Conservation (phyloP, 2,329 filamentous ascomycete genomes). For the Aspergillus fructus region DNA sequence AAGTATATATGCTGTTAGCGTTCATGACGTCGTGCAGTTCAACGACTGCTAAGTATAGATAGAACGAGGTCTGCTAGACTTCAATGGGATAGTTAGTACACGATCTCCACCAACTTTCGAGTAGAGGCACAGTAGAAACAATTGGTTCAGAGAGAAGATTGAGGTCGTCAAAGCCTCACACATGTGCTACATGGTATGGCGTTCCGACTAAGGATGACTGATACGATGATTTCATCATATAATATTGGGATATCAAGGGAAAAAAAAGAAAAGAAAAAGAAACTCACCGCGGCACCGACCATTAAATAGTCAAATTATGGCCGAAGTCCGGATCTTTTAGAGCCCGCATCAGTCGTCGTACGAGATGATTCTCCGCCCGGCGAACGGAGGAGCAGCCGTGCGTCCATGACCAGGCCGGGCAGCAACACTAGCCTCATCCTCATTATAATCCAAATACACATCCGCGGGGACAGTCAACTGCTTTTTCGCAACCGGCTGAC, state of each 20-base stretch:
- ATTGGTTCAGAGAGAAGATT: conserved; percentile 48
- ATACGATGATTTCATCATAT: conserved; percentile 85
- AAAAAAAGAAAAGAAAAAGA: conserved; percentile 8
- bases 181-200: conserved; percentile 42
- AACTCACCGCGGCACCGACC: conserved; percentile 4
- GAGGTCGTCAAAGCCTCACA: conserved; percentile 43
- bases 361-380: conserved; percentile 35
- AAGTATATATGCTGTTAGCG: neutral
- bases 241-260: neutral
- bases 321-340: neutral
- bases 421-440: conserved; percentile 19
- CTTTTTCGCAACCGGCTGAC: neutral
- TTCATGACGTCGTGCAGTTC: neutral
- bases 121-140: neutral
- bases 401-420: neutral
- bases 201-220: conserved; percentile 95
- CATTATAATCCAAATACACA: conserved; percentile 50
- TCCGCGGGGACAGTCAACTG: neutral
- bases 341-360: conserved; percentile 34
- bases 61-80: neutral
- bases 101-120: neutral
- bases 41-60: neutral
- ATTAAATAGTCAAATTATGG: neutral
- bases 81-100: neutral
- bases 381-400: conserved; percentile 16